phyloP scores from a whole-genome alignment of 106 monocot genomes.

The Gastrodia elata region DNA sequence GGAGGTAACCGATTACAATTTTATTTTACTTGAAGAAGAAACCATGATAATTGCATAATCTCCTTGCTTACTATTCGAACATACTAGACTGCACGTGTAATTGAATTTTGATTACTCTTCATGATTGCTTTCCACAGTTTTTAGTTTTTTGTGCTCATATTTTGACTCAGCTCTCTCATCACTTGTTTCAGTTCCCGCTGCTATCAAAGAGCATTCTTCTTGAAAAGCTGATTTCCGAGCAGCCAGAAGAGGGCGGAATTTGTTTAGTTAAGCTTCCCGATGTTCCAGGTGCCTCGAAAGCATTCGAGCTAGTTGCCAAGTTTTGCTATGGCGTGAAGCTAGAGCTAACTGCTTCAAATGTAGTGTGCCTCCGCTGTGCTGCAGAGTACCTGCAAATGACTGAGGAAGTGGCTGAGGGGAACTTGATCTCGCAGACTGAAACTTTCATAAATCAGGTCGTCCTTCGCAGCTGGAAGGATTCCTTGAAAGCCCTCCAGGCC shows the following conservation, averaged over 20 bases:
- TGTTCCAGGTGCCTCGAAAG: conserved; percentile 22
- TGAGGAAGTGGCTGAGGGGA: conserved; percentile 20
- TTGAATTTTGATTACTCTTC: too few relatives aligned
- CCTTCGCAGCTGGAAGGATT: conserved; percentile 27
- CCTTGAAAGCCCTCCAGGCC: conserved; percentile 22
- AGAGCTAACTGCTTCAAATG: conserved; percentile 21
- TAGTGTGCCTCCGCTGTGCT: conserved; percentile 18
- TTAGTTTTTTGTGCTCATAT: too few relatives aligned
- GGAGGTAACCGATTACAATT: too few relatives aligned
- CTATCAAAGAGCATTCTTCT: conserved; percentile 22
- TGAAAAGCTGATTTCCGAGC: conserved; percentile 21
- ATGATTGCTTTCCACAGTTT: too few relatives aligned
- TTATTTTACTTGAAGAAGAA: too few relatives aligned
- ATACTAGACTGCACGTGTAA: too few relatives aligned
- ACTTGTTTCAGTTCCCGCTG: conserved; percentile 25
- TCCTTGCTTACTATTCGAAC: too few relatives aligned
- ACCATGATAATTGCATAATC: too few relatives aligned
- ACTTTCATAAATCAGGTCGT: conserved; percentile 20
- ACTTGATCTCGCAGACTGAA: conserved; percentile 24
- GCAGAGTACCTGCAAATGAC: conserved; percentile 30
- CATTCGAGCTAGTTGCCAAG: conserved; percentile 25
- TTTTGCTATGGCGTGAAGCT: conserved; percentile 35
- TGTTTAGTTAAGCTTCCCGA: conserved; percentile 20
- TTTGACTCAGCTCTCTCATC: too few relatives aligned
- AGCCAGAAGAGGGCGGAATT: conserved; percentile 14